Conservation (phyloP, 148 eudicot species). For the Pouteria glomerata region DNA sequence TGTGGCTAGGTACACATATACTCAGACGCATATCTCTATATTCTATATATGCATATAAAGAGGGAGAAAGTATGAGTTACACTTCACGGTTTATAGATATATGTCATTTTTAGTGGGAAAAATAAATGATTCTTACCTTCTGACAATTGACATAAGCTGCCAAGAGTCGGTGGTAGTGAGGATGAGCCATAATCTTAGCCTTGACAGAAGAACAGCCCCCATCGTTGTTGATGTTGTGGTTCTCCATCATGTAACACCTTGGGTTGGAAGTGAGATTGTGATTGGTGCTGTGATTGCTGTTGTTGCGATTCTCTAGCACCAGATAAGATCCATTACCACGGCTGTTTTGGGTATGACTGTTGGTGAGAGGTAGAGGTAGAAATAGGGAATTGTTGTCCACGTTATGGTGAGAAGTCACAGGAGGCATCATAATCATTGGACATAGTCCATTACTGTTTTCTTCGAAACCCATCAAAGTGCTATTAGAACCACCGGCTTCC, state of each 20-base stretch:
- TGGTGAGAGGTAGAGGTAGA: slow-evolving; percentile 18
- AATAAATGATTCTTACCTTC: slow-evolving; percentile 37
- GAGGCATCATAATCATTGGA: slow-evolving; percentile 50
- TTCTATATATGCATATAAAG: neutral
- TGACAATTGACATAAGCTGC: slow-evolving; percentile 81
- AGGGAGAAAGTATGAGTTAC: neutral
- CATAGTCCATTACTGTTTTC: slow-evolving; percentile 42
- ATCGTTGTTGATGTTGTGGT: slow-evolving; percentile 5
- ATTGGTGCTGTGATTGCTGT: slow-evolving; percentile 1
- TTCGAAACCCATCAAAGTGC: slow-evolving; percentile 41
- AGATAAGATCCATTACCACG: slow-evolving; percentile 9
- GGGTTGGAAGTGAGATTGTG: slow-evolving; percentile 21
- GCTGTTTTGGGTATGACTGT: slow-evolving; percentile 21
- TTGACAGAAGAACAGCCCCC: slow-evolving; percentile 31
- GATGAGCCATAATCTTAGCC: slow-evolving; percentile 90
- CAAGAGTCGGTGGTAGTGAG: slow-evolving; percentile 78
- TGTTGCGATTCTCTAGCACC: slow-evolving; percentile 13
- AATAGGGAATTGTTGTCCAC: slow-evolving; percentile 22
- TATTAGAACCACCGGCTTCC: slow-evolving; percentile 26
- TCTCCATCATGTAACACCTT: slow-evolving; percentile 31
- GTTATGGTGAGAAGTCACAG: slow-evolving; percentile 18
- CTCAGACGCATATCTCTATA: neutral
- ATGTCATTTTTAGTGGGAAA: neutral
- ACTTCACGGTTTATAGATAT: too few relatives aligned
- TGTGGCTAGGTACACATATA: too few relatives aligned